Conservation (phyloP, 2,329 filamentous ascomycete genomes). For the Ceratocystis albifundus region DNA sequence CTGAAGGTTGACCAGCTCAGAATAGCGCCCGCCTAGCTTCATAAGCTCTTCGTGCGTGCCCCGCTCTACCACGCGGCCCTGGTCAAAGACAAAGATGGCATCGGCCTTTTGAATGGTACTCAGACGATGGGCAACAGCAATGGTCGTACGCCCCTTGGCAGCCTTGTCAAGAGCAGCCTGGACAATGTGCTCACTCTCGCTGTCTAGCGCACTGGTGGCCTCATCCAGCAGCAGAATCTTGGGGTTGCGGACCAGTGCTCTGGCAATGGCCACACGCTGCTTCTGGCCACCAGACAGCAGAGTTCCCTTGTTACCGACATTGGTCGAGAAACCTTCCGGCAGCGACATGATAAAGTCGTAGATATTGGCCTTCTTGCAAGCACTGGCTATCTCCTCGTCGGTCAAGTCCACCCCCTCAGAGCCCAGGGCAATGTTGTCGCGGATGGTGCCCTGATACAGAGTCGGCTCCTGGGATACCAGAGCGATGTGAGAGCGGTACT, state of each 20-base stretch:
- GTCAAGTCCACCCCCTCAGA: slow-evolving; percentile 51
- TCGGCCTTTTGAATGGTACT: slow-evolving; percentile 92
- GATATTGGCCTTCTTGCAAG: slow-evolving; percentile 83
- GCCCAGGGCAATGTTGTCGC: slow-evolving; percentile 80
- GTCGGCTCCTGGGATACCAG: slow-evolving; percentile 93
- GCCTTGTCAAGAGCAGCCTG: slow-evolving; percentile 72
- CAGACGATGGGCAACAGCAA: slow-evolving; percentile 84
- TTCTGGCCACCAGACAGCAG: slow-evolving; percentile 87
- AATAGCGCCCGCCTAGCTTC: slow-evolving; percentile 58
- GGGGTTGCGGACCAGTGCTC: slow-evolving; percentile 80
- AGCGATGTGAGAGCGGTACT: slow-evolving; percentile 72
- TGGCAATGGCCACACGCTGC: slow-evolving; percentile 85
- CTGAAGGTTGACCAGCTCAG: slow-evolving; percentile 69
- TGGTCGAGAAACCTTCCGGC: slow-evolving; percentile 72
- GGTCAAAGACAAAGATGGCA: slow-evolving; percentile 92
- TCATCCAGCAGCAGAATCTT: slow-evolving; percentile 77
- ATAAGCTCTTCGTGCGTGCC: slow-evolving; percentile 68
- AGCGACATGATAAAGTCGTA: slow-evolving; percentile 82
- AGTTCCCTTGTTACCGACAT: slow-evolving; percentile 77
- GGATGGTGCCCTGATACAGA: slow-evolving; percentile 82
- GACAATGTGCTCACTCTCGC: slow-evolving; percentile 66
- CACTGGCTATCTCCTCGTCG: slow-evolving; percentile 62
- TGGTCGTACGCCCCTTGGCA: slow-evolving; percentile 74
- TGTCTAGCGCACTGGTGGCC: slow-evolving; percentile 66
- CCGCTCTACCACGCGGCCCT: slow-evolving; percentile 71